phyloP scores from a whole-genome alignment of 768 basidiomycete species.

The Gymnopilus junonius region DNA sequence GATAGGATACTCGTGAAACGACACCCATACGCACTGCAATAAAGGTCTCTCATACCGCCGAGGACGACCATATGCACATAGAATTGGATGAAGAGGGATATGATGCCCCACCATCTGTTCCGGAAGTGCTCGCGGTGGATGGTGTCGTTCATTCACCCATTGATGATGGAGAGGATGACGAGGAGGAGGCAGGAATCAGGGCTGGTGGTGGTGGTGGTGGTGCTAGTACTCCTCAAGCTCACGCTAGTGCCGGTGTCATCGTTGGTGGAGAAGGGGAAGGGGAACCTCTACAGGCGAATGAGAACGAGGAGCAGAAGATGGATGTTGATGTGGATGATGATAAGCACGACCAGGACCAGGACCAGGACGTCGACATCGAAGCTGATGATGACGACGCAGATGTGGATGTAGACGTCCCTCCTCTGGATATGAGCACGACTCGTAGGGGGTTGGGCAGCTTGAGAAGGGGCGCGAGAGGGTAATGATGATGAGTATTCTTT shows the following conservation, averaged over 20 bases:
- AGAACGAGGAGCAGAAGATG: background rate
- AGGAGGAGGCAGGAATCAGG: background rate
- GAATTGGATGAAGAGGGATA: background rate
- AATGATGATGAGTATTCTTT: background rate
- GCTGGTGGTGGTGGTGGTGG: background rate
- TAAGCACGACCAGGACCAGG: background rate
- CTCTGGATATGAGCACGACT: background rate
- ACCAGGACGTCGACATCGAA: background rate
- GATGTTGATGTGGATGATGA: background rate
- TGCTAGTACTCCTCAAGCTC: too few relatives aligned
- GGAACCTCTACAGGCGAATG: background rate
- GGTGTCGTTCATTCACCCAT: conserved; percentile 10
- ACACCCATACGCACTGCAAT: background rate
- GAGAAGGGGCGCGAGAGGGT: background rate
- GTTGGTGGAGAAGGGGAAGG: background rate
- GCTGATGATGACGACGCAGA: background rate
- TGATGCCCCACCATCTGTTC: background rate
- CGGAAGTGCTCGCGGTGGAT: background rate
- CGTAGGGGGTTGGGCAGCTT: background rate
- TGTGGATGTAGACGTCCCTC: background rate
- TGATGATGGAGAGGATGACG: conserved; percentile 1
- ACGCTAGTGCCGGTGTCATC: background rate
- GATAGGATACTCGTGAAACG: background rate
- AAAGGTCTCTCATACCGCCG: background rate
- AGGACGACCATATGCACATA: background rate